Evolutionary conservation across 257 asterid species (phyloP).

Genomic region (Thymus quinquecostatus): DNA sequence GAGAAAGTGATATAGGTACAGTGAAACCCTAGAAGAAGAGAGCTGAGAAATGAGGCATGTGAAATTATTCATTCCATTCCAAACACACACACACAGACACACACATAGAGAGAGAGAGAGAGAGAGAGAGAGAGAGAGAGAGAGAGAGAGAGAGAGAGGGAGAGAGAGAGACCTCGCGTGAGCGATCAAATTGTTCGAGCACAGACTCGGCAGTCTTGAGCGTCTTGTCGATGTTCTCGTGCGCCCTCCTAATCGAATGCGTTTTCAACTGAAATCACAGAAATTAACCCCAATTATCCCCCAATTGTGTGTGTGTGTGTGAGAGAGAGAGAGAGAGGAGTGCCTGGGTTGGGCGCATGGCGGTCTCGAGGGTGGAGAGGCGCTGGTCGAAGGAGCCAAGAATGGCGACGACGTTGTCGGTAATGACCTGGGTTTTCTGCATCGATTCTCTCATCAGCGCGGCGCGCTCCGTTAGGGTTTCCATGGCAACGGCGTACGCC

Average conservation of each 20-base stretch:
- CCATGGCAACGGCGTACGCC: slow-evolving; percentile 56
- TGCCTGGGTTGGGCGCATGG: slow-evolving; percentile 99
- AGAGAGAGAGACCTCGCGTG: slow-evolving; percentile 62
- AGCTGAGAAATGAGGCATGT: neutral
- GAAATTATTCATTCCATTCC: neutral
- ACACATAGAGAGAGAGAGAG: no score
- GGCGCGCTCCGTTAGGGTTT: slow-evolving; percentile 75
- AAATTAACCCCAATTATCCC: slow-evolving; percentile 1
- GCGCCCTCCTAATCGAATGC: slow-evolving; percentile 91
- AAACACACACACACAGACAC: no score
- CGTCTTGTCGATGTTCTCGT: slow-evolving; percentile 85
- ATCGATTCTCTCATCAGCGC: slow-evolving; percentile 73
- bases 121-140: neutral
- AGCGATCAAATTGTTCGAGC: slow-evolving; percentile 74
- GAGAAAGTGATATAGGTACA: neutral
- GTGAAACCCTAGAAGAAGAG: neutral
- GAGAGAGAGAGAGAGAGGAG: neutral
- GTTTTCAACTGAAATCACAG: slow-evolving; percentile 60
- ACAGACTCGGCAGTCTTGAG: slow-evolving; percentile 73
- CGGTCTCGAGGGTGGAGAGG: slow-evolving; percentile 97
- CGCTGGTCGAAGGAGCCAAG: slow-evolving; percentile 98
- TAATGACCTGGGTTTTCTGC: slow-evolving; percentile 78
- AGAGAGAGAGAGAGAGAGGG: no score
- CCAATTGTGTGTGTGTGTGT: slow-evolving; percentile 10
- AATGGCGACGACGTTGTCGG: slow-evolving; percentile 80